A percentile compares a stretch with the other conserved stretches of the same genome.
phyloP scores from a whole-genome alignment of 257 asterid species.

The Solanum chmielewskii region DNA sequence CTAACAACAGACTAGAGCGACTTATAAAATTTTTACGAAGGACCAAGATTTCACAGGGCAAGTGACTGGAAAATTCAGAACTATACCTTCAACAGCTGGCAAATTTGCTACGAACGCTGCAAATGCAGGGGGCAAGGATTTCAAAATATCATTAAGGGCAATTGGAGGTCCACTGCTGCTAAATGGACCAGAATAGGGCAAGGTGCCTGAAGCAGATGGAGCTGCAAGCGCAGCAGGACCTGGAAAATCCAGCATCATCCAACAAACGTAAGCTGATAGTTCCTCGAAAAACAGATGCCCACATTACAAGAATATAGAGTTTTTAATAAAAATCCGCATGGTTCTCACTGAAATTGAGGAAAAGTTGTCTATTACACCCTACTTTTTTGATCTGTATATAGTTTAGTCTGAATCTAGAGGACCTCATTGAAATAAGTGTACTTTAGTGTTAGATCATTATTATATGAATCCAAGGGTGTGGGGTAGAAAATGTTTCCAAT shows the following conservation, averaged over 20 bases:
- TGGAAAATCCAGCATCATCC: conserved; percentile 7
- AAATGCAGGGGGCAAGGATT: conserved; percentile 60
- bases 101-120: conserved; percentile 52
- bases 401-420: background rate
- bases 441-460: background rate
- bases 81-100: conserved; percentile 78
- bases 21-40: background rate
- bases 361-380: background rate
- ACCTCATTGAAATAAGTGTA: background rate
- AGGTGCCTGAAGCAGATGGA: conserved; percentile 28
- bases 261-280: background rate
- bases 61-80: background rate
- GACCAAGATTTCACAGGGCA: background rate
- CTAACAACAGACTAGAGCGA: background rate
- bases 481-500: background rate
- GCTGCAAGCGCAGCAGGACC: conserved; percentile 34
- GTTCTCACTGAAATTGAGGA: background rate
- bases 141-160: conserved; percentile 32
- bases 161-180: conserved; percentile 38
- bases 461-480: background rate
- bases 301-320: background rate
- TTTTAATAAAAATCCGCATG: background rate
- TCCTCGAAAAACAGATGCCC: background rate
- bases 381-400: background rate
- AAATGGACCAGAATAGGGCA: conserved; percentile 27